Percentiles rank a stretch among this genome's conserved stretches.
These are phyloP conservation scores for Barnettozyma populi DNA, from an alignment of 805 yeast species.

Conservation along the genomic window DNA sequence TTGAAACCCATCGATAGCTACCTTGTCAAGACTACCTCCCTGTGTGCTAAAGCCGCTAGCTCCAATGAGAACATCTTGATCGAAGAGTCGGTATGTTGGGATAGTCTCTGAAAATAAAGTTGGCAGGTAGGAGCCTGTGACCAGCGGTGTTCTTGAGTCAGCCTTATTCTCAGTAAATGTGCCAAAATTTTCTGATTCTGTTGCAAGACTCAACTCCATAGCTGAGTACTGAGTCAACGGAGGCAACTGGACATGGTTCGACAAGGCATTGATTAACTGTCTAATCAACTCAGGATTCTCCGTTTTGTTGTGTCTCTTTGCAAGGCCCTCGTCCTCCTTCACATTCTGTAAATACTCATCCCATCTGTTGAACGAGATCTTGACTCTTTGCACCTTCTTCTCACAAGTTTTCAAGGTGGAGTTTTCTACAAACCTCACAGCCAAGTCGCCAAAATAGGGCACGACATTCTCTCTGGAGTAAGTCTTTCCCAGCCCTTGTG, in stretches of 20 bases:
- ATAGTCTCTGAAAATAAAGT: slow-evolving; percentile 54
- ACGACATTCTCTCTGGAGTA: slow-evolving; percentile 75
- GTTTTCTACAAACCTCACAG: slow-evolving; percentile 37
- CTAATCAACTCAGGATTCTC: slow-evolving; percentile 30
- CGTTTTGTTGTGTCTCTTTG: slow-evolving; percentile 16
- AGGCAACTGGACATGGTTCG: slow-evolving; percentile 34
- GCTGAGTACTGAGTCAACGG: slow-evolving; percentile 46
- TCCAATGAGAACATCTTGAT: slow-evolving; percentile 45
- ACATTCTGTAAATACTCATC: slow-evolving; percentile 55
- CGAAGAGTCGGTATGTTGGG: slow-evolving; percentile 53
- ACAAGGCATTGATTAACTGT: slow-evolving; percentile 41
- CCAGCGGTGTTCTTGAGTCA: slow-evolving; percentile 49
- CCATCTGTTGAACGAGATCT: slow-evolving; percentile 79
- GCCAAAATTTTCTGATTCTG: slow-evolving; percentile 57
- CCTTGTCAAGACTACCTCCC: background rate
- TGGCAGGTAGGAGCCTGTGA: slow-evolving; percentile 60
- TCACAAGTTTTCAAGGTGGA: slow-evolving; percentile 51
- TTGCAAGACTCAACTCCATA: slow-evolving; percentile 56
- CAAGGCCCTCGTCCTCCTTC: slow-evolving; percentile 33
- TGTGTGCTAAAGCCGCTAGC: slow-evolving; percentile 40
- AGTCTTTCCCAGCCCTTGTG: slow-evolving; percentile 76
- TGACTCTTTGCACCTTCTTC: slow-evolving; percentile 58
- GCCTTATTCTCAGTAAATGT: slow-evolving; percentile 35
- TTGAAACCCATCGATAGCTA: slow-evolving; percentile 9
- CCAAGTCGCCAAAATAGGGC: slow-evolving; percentile 87